Conservation (phyloP, 805 yeast genomes). For the Jamesozyma jinghongensis region DNA sequence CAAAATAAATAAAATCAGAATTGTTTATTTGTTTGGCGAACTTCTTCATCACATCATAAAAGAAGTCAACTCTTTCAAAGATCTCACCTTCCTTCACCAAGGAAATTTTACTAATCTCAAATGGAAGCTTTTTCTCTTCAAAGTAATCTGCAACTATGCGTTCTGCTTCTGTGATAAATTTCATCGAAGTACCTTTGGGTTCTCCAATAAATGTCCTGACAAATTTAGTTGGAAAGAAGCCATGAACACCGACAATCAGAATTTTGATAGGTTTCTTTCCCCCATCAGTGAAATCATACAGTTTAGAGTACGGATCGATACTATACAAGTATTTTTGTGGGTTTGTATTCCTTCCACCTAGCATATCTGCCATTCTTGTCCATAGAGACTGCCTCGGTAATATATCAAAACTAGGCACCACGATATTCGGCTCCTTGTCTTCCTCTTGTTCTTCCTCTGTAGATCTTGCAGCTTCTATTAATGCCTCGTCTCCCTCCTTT, state of each 20-base stretch:
- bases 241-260: constrained; percentile 88
- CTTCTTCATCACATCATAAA: constrained; percentile 59
- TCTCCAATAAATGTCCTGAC: constrained; percentile 83
- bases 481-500: too few relatives aligned
- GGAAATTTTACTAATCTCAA: constrained; percentile 80
- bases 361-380: constrained; percentile 14
- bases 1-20: constrained; percentile 88
- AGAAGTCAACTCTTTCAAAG: constrained; percentile 73
- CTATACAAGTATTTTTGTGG: constrained; percentile 12
- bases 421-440: constrained; percentile 19
- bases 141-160: constrained; percentile 64
- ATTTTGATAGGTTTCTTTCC: constrained; percentile 41
- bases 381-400: constrained; percentile 22
- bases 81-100: constrained; percentile 90
- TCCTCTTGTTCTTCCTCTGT: constrained; percentile 4
- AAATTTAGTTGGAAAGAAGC: constrained; percentile 85
- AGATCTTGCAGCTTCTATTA: constrained; percentile 3
- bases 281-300: constrained; percentile 14
- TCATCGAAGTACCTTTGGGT: constrained; percentile 91
- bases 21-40: constrained; percentile 44
- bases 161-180: constrained; percentile 88
- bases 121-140: constrained; percentile 29
- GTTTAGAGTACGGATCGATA: constrained; percentile 12
- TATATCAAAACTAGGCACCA: constrained; percentile 26
- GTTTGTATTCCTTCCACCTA: constrained; percentile 12